A percentile compares a stretch with the other conserved stretches of the same genome.
phyloP scores from a whole-genome alignment of 1,139 yeast species.

The Geotrichum australiense region DNA sequence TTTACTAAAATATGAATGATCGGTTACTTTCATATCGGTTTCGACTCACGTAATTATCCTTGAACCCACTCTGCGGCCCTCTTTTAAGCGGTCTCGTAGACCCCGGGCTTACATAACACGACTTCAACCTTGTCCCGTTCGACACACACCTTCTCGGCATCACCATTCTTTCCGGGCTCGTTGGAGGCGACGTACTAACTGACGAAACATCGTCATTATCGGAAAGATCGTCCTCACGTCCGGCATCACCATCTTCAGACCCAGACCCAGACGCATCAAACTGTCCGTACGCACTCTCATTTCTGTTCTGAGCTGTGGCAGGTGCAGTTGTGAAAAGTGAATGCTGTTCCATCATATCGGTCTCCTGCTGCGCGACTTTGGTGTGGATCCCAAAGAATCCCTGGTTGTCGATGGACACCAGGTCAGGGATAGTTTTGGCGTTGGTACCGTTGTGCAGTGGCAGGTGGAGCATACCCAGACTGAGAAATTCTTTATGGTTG shows the following conservation, averaged over 20 bases:
- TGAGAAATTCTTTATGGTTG: conserved; percentile 28
- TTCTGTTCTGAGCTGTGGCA: background rate
- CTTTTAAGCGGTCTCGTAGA: conserved; percentile 1
- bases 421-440: conserved; percentile 9
- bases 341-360: no score
- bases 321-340: background rate
- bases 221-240: background rate
- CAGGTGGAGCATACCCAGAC: conserved; percentile 20
- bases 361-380: conserved; percentile 5
- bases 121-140: conserved; percentile 1
- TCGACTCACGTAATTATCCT: conserved; percentile 1
- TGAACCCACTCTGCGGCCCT: background rate
- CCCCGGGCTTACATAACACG: background rate
- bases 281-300: no score
- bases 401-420: conserved; percentile 27
- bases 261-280: background rate
- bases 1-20: no score
- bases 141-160: background rate
- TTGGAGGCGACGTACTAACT: background rate
- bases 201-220: conserved; percentile 2
- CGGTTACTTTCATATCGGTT: no score
- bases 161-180: background rate
- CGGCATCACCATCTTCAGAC: background rate
- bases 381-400: conserved; percentile 30
- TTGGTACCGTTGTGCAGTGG: conserved; percentile 4